phyloP scores from a whole-genome alignment of 2,329 filamentous ascomycete species.

The Curvularia eragrostidis region DNA sequence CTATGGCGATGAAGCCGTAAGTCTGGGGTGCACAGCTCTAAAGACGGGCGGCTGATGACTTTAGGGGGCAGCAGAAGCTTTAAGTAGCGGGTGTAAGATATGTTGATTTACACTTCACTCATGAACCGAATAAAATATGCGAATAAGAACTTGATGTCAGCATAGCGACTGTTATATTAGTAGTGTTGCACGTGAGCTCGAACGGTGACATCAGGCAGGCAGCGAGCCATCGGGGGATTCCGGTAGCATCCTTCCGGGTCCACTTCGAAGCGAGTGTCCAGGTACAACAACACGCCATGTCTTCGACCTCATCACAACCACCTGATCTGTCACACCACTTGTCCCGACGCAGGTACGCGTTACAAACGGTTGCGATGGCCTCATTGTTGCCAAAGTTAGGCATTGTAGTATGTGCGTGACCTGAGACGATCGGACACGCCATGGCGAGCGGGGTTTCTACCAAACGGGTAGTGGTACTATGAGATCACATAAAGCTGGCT shows the following conservation, averaged over 20 bases:
- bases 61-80: slow-evolving; percentile 7
- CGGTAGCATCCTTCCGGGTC: slow-evolving; percentile 18
- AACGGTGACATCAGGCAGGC: neutral
- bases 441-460: slow-evolving; percentile 34
- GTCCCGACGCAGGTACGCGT: slow-evolving; percentile 17
- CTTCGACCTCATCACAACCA: slow-evolving; percentile 26
- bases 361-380: slow-evolving; percentile 16
- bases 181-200: slow-evolving; percentile 4
- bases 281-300: slow-evolving; percentile 32
- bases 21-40: slow-evolving; percentile 8
- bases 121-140: slow-evolving; percentile 1
- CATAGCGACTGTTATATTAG: slow-evolving; percentile 2
- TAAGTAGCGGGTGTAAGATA: neutral
- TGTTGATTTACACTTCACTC: neutral
- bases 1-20: slow-evolving; percentile 34
- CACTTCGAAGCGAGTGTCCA: slow-evolving; percentile 19
- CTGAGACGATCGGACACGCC: slow-evolving; percentile 29
- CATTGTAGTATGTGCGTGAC: slow-evolving; percentile 41
- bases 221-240: slow-evolving; percentile 13
- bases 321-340: slow-evolving; percentile 37
- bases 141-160: neutral
- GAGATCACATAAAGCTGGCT: slow-evolving; percentile 46
- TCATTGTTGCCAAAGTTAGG: slow-evolving; percentile 18
- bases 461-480: slow-evolving; percentile 34
- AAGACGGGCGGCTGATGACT: slow-evolving; percentile 9